Base-by-base conservation (phyloP, 2,329 filamentous ascomycete species). In the Fusarium pininemorale region DNA sequence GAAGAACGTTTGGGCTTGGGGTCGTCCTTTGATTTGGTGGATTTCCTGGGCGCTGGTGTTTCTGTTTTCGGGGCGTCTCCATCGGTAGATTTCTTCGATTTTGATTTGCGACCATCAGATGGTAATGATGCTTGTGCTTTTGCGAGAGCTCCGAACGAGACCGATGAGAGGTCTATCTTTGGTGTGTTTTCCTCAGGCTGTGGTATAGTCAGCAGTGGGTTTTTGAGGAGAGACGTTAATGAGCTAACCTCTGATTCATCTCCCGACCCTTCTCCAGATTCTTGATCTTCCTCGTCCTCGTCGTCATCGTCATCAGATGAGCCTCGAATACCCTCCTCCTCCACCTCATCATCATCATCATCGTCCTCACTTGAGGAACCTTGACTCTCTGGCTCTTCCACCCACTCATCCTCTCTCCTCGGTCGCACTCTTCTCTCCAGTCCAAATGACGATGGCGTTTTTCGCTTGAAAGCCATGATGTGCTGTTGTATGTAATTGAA, bases 81-180 rank as follows among this genome's bases (percentile, higher is more conserved):
- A 7, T 69, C 38, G 37, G 48, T 9, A 11, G 62, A 18, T 55
- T 56, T 48, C 83, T 82, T 75, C 78, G 75, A 69, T 63, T 70
- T 70, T 57, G 77, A 74, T 65, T 78, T 79, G 30, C 76, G 79
- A 16, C 75, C 67, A 55, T 77, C 70, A 48, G 79, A 75, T 39
- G 80, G 85, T 38, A 97, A 83, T 0, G 90, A 89, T 44, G 91
- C 91, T 84, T 97, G 94, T 3, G 95, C 95, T 85, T 94, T 94
- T 73, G 94, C 94, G 45, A 98, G 87, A n/a, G 94, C 93, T 72
- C 95, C 95, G 79, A 98, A 98, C 30, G 95, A 96, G 74, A 98
- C 90, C 69, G 87, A 86, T 14, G 89, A 85, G 50, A 87, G 83
- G 66, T 88, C 86, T 63, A 87, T 80, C 24, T 81, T 82, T 11